Base-by-base conservation (phyloP, 306 rosid genomes). In the Crataegus laevigata region DNA sequence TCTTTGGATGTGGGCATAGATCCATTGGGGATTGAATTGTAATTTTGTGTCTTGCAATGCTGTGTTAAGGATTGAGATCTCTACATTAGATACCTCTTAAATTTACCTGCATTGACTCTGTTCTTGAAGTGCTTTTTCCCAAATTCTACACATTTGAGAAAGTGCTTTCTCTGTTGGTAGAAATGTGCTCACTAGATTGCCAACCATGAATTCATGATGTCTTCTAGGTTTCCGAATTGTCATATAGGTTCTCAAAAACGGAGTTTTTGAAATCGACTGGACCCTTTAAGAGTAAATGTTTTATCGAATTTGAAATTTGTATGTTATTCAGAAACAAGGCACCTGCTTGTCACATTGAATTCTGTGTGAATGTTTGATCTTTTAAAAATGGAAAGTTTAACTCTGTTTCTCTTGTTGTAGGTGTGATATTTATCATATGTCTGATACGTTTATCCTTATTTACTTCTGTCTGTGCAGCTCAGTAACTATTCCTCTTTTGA, bases 401-500 rank as follows among this genome's bases (percentile, higher is more conserved):
- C 29, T 60, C 9, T 40, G 14, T 40, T 24, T 73, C 8, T 73
- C 8, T 45, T 26, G 63, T 68, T 62, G 22, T 69, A 29, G 59
- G 30, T 34, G 25, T 36, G 12, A 5, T 45, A 19, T 42, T 32
- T 11, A n/a, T 66, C 32, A 67, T 32, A 50, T 59, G 18, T 42
- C 40, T 71, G 74, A 55, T 30, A 55, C 28, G 1, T n/a, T 42
- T 61, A 69, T 58, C 63, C 50, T 66, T 59, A 24, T 72, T 68
- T 50, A 63, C 62, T 52, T 70, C 34, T 64, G 71, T 79, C 50
- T 54, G 8, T 86, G 84, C 93, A 94, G 98, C 84, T 94, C 74
- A 82, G 96, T 78, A 92, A 94, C 54, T 94, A 86, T 83, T 82
- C 90, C 71, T 94, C 97, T 55, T 90, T 90, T 60, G 96, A 94